Evolutionary conservation across 2,329 filamentous ascomycete genomes (phyloP).

Genomic region (Fusarium penzigii): DNA sequence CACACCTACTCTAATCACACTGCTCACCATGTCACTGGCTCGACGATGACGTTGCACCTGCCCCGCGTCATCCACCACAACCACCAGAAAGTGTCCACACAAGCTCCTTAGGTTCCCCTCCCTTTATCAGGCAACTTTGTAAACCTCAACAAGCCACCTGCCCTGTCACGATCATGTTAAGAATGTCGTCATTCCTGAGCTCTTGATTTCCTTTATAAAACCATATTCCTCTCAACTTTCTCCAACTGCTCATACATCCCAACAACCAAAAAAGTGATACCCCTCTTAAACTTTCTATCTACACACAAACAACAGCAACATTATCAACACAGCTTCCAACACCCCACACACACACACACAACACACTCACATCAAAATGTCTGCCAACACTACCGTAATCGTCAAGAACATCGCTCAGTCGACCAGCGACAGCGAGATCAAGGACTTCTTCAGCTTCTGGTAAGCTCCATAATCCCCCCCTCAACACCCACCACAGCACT

Average conservation of each 20-base stretch:
- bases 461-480: slow-evolving; percentile 42
- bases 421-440: slow-evolving; percentile 87
- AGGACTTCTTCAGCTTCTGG: slow-evolving; percentile 97
- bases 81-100: too few species aligned
- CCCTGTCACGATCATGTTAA: slow-evolving; percentile 20
- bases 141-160: slow-evolving; percentile 14
- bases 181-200: slow-evolving; percentile 23
- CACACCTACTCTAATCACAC: slow-evolving; percentile 15
- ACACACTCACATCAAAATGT: slow-evolving; percentile 36
- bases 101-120: slow-evolving; percentile 12
- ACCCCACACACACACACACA: too few species aligned
- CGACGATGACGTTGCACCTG: slow-evolving; percentile 31
- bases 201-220: slow-evolving; percentile 15
- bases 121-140: slow-evolving; percentile 1
- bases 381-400: slow-evolving; percentile 67
- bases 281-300: not conserved
- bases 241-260: slow-evolving; percentile 6
- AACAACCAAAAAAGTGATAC: not conserved
- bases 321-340: slow-evolving; percentile 39
- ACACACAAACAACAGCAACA: slow-evolving; percentile 7
- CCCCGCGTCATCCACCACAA: slow-evolving; percentile 26
- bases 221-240: slow-evolving; percentile 9
- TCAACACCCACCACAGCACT: not conserved
- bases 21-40: slow-evolving; percentile 24
- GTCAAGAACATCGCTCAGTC: slow-evolving; percentile 84